A percentile compares a stretch with the other conserved stretches of the same genome.
Evolutionary conservation across 2,329 filamentous ascomycete genomes (phyloP).

Genomic region (Hypoxylon sp.): DNA sequence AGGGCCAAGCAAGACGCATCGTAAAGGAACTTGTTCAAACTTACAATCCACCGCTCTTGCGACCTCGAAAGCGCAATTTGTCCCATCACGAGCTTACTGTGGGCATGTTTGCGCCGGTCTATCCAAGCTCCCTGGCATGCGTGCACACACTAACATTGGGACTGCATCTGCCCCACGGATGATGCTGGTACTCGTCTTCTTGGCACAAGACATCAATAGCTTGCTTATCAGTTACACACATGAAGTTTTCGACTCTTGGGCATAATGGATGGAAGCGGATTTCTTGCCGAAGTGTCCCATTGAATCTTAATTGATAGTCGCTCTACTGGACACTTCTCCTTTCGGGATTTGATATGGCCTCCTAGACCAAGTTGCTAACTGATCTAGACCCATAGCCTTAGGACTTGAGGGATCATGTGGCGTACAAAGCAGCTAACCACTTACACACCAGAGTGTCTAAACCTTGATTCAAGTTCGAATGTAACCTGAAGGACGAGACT

Average conservation of each 20-base stretch:
- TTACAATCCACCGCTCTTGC: constrained; percentile 23
- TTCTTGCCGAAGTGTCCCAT: constrained; percentile 33
- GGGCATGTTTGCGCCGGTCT: constrained; percentile 42
- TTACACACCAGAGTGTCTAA: constrained; percentile 20
- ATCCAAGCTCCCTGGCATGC: constrained; percentile 41
- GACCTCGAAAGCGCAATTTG: constrained; percentile 26
- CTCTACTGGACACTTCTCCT: constrained; percentile 11
- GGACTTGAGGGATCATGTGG: constrained; percentile 19
- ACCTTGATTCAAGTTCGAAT: constrained; percentile 33
- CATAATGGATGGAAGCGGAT: constrained; percentile 12
- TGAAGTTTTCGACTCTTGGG: constrained; percentile 30
- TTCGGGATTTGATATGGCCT: constrained; percentile 21
- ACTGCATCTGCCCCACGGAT: constrained; percentile 46
- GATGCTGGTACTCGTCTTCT: constrained; percentile 41
- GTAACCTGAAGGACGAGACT: constrained; percentile 20
- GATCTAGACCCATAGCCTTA: constrained; percentile 20
- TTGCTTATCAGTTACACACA: constrained; percentile 39
- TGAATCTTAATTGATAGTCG: constrained; percentile 13
- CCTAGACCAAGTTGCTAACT: constrained; percentile 26
- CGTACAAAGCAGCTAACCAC: constrained; percentile 24
- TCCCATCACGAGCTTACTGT: constrained; percentile 45
- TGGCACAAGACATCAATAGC: constrained; percentile 41
- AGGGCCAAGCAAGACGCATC: constrained; percentile 23
- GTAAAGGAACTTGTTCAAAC: constrained; percentile 18
- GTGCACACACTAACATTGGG: constrained; percentile 32